Evolutionary conservation across 345 rosid species (phyloP).

Genomic region (Syzygium aqueum): DNA sequence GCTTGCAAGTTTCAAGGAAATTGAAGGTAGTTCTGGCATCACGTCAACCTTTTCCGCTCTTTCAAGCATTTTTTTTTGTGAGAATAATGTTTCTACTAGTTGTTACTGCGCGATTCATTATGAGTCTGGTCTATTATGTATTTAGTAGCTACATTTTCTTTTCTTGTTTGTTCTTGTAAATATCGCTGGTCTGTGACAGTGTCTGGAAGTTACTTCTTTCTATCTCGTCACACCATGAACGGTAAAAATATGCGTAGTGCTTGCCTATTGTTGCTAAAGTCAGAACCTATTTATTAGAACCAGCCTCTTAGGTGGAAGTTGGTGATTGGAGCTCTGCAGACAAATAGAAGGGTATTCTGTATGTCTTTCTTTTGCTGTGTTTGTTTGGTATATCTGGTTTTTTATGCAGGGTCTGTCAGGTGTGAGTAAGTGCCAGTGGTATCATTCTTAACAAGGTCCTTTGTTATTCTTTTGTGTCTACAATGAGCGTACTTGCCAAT

Average conservation of each 20-base stretch:
- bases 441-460: not conserved
- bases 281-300: not conserved
- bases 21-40: slow-evolving; percentile 30
- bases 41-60: not conserved
- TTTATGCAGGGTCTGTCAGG: not conserved
- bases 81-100: not conserved
- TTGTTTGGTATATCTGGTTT: not conserved
- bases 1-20: slow-evolving; percentile 24
- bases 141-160: not conserved
- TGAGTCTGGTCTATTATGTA: not conserved
- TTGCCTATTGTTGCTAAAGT: not conserved
- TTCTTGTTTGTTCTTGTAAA: not conserved
- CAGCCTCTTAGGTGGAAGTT: not conserved
- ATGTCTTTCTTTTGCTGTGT: not conserved
- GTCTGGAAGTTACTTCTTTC: not conserved
- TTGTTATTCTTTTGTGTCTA: not conserved
- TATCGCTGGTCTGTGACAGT: not conserved
- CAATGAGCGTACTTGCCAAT: too few species aligned
- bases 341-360: not conserved
- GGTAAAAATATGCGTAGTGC: not conserved
- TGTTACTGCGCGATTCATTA: not conserved
- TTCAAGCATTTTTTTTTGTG: not conserved
- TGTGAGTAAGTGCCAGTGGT: not conserved
- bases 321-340: not conserved
- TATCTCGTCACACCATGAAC: not conserved